Base-by-base conservation (phyloP, 768 basidiomycete species). In the Rhizopogon roseolus region DNA sequence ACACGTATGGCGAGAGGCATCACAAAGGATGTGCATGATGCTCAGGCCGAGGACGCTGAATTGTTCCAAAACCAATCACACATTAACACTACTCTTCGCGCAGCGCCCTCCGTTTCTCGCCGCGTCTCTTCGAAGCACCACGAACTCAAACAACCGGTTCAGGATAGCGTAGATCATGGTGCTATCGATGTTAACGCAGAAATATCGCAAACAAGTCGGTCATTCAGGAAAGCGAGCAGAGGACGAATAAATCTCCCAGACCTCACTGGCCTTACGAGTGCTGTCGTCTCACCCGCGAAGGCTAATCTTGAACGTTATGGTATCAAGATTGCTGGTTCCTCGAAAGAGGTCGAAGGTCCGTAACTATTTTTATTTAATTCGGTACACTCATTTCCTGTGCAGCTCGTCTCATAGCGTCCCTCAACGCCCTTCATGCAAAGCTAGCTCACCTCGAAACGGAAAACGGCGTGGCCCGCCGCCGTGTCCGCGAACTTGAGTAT, bases 401-500 rank as follows among this genome's bases (percentile, higher is more conserved):
- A 89, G 88, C 77, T 6, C 87, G 81, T 37, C 73, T 90, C 1
- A 61, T 85, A 6, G 76, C 78, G 5, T 85, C 81, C 4, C 75
- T 91, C 17, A 81, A 74, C 50, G 69, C 73, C 6, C 81, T 89
- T 10, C 91, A 88, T 58, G 70, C 76, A 28, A 85, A 88, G 57
- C 73, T 96, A 8, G 75, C 81, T 14, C 78, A 85, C 38, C 78
- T 95, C 3, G 90, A 94, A 61, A 79, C 82, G 0, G 90, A 96
- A 63, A 95, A 95, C 59, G 76, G 84, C 4, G 80, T 90, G 8
- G 93, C 92, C 5, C 78, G 90, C 1, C 76, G 88, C 25, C 78
- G 93, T 16, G 89, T 97, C n/a, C 73, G 84, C 37, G 93, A 96
- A 63, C 77, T 97, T 2, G 94, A 97, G 68, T 73, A 79, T 52